A percentile compares a stretch with the other conserved stretches of the same genome.
Evolutionary conservation across 345 rosid species (phyloP).

Genomic region (Erucastrum elatum): DNA sequence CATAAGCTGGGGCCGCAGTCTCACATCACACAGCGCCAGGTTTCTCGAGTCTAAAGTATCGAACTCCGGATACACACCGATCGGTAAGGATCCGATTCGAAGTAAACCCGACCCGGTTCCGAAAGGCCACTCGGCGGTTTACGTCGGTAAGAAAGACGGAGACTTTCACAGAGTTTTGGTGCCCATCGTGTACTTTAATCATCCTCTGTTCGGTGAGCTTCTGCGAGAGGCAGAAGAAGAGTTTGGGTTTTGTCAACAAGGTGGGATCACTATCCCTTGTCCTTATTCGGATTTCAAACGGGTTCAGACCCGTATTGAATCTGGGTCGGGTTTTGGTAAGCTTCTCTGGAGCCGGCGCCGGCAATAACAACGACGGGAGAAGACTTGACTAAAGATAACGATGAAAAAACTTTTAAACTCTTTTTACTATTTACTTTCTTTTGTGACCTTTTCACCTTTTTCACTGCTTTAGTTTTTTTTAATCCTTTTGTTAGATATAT

Average conservation of each 20-base stretch:
- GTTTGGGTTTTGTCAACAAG: conserved; percentile 79
- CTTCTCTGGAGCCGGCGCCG: conserved; percentile 44
- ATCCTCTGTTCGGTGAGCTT: conserved; percentile 86
- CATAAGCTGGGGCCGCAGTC: conserved; percentile 62
- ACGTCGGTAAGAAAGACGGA: conserved; percentile 76
- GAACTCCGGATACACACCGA: conserved; percentile 48
- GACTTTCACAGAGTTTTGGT: conserved; percentile 78
- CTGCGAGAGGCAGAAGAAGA: conserved; percentile 80
- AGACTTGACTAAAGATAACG: conserved; percentile 4
- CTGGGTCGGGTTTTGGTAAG: conserved; percentile 50
- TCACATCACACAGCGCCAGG: conserved; percentile 55
- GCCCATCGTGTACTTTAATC: conserved; percentile 85
- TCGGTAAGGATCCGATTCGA: conserved; percentile 36
- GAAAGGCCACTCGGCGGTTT: conserved; percentile 82
- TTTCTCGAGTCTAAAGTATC: conserved; percentile 42
- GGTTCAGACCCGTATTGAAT: conserved; percentile 71
- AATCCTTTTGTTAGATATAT: conserved; percentile 12
- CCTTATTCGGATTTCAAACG: conserved; percentile 77
- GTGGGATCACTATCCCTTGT: conserved; percentile 92
- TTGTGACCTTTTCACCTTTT: conserved; percentile 25
- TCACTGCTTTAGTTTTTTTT: background rate
- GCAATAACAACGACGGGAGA: conserved; percentile 5
- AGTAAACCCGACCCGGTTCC: conserved; percentile 51
- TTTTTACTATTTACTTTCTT: conserved; percentile 16
- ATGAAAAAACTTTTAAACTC: conserved; percentile 2